Evolutionary conservation across 2,329 filamentous ascomycete species (phyloP).

Genomic region (Aspergillus jensenii): DNA sequence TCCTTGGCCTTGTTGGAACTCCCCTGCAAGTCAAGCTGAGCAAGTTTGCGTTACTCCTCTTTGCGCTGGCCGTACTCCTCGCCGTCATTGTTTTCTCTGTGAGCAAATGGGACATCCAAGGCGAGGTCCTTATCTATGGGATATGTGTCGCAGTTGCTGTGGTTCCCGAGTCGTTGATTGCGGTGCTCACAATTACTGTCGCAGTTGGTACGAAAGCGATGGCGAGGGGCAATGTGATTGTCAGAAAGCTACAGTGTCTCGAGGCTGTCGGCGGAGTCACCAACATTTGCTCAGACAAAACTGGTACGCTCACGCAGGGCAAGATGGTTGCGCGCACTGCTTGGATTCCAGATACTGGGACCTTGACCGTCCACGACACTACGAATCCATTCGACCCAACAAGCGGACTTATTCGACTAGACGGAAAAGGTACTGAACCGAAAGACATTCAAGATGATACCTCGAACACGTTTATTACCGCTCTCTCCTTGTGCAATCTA

Average conservation of each 20-base stretch:
- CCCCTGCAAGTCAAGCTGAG: constrained; percentile 82
- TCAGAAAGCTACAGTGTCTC: constrained; percentile 54
- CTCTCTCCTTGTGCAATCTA: constrained; percentile 57
- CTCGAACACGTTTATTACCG: constrained; percentile 53
- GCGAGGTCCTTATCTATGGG: constrained; percentile 61
- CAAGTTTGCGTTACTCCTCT: constrained; percentile 79
- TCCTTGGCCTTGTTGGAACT: constrained; percentile 64
- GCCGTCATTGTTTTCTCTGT: constrained; percentile 64
- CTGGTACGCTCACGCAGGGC: constrained; percentile 55
- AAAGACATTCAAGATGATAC: constrained; percentile 30
- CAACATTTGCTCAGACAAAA: constrained; percentile 60
- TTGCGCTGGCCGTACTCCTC: constrained; percentile 65
- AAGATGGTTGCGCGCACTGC: constrained; percentile 62
- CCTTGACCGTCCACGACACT: constrained; percentile 53
- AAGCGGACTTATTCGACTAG: constrained; percentile 47
- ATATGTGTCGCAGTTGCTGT: constrained; percentile 60
- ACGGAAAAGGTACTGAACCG: constrained; percentile 30
- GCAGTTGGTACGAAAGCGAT: constrained; percentile 56
- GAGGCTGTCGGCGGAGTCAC: constrained; percentile 59
- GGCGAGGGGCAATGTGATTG: constrained; percentile 54
- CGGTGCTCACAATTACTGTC: constrained; percentile 63
- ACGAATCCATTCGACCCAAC: constrained; percentile 58
- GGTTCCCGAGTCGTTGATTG: constrained; percentile 64
- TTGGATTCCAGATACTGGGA: constrained; percentile 55
- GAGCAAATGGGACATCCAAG: constrained; percentile 55